Percentiles rank a stretch among this genome's conserved stretches.
These are phyloP conservation scores for Pholiota adiposa DNA, from an alignment of 1,284 basidiomycete species.

Conservation along the genomic window DNA sequence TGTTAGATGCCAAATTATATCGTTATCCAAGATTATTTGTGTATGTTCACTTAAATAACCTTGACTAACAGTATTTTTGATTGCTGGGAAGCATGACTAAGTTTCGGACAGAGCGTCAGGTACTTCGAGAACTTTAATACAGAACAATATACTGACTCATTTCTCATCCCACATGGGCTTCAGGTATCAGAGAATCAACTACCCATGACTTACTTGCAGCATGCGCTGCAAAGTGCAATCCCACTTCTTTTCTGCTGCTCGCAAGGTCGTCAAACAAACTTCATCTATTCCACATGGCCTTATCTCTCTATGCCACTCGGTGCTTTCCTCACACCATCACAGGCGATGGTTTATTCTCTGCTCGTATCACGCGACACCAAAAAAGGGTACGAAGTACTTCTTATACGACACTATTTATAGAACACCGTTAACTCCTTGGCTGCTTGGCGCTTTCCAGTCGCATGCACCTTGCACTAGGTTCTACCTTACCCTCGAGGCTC, in stretches of 20 bases:
- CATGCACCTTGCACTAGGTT: not conserved
- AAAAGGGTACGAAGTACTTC: not conserved
- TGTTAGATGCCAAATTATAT: no score
- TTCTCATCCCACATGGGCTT: not conserved
- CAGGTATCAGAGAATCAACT: not conserved
- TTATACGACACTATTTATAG: not conserved
- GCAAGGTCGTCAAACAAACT: not conserved
- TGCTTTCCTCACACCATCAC: not conserved
- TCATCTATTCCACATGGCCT: not conserved
- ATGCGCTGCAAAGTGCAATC: not conserved
- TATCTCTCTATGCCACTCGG: not conserved
- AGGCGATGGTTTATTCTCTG: not conserved
- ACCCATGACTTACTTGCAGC: not conserved
- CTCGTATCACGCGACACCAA: not conserved
- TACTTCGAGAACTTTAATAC: no score
- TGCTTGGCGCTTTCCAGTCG: not conserved
- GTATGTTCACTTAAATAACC: no score
- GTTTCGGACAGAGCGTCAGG: no score
- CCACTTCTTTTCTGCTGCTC: not conserved
- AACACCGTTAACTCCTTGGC: not conserved
- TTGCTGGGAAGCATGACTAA: no score
- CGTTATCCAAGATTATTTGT: no score
- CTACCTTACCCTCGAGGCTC: not conserved
- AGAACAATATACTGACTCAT: no score
- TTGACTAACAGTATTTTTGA: no score